Evolutionary conservation across 345 rosid species (phyloP), one percentile per base, ranked within the genome.

Genomic region (Citrus reticulata): DNA sequence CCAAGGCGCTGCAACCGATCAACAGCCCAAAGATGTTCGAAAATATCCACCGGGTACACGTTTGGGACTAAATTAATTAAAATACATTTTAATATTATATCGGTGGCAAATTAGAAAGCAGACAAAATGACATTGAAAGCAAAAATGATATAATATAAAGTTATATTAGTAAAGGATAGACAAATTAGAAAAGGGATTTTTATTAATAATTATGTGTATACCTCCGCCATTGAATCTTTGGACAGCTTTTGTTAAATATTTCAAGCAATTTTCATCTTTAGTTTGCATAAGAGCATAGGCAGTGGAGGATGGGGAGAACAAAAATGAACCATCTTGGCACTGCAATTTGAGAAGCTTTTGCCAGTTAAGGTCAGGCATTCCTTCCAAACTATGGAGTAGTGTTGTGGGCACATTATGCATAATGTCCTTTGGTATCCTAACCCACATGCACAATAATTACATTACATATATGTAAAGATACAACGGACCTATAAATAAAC

Each of bases 241-340:
- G 70, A 94, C 95, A 9, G 83, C 82, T 62, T 85, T 93, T 60
- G 76, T 85, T 32, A 97, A 74, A 84, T 94, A 97, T 40, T 54
- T 46, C 61, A 94, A 84, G 80, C 97, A 91, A 2, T 88, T 91
- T 0, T 80, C 67, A 77, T 97, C 93, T 73, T 89, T 86, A 11
- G 98, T 97, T 76, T 92, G 90, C 90, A 88, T 90, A 80, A 92
- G 91, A 5, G 98, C 99, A 69, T 84, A 94, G 73, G 99, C 98
- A 29, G 99, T 94, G 83, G 98, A 92, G 54, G 99, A 86, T 73
- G 99, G 98, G 77, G 99, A 97, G 81, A 90, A 94, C 82, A 97
- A 86, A 83, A 97, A 91, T 9, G 99, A 97, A 57, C 99, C 99
- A 70, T 97, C 95, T 80, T 72, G 40, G 82, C 89, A 81, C 85